phyloP scores from a whole-genome alignment of 2,329 filamentous ascomycete genomes.

The Monosporascus ibericus region DNA sequence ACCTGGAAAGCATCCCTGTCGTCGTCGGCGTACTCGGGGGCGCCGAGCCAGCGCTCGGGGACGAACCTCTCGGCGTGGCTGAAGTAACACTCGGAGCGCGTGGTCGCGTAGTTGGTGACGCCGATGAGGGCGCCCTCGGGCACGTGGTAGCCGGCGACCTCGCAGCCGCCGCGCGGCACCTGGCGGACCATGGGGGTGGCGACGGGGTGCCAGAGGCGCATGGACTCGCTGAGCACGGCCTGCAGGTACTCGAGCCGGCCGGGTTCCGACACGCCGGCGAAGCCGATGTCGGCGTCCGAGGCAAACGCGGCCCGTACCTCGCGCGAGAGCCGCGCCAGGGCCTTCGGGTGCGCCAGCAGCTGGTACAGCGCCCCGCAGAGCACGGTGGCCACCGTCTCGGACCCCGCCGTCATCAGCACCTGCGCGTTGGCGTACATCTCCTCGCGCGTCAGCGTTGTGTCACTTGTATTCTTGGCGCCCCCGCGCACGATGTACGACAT shows the following conservation, averaged over 20 bases:
- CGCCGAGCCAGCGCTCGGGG: conserved; percentile 16
- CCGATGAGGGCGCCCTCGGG: conserved; percentile 11
- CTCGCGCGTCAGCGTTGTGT: conserved; percentile 8
- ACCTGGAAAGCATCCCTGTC: conserved; percentile 11
- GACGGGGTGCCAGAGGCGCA: conserved; percentile 12
- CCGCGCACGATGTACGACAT: conserved; percentile 11
- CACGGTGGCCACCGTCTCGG: conserved; percentile 13
- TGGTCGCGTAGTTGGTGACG: conserved; percentile 12
- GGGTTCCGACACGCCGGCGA: conserved; percentile 3
- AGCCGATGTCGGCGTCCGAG: conserved; percentile 7
- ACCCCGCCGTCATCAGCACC: conserved; percentile 11
- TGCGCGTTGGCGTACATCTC: conserved; percentile 15
- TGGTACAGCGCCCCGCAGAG: conserved; percentile 8
- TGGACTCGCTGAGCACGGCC: conserved; percentile 11
- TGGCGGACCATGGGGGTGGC: conserved; percentile 11
- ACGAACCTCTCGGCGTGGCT: conserved; percentile 12
- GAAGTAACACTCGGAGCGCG: conserved; percentile 9
- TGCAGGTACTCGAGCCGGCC: conserved; percentile 8
- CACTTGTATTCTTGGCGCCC: conserved; percentile 3
- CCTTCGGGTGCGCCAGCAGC: conserved; percentile 8
- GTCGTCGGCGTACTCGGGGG: conserved; percentile 11
- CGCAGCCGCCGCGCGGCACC: conserved; percentile 8
- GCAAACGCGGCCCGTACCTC: conserved; percentile 10
- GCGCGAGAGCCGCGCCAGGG: conserved; percentile 3
- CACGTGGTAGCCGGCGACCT: conserved; percentile 11